phyloP scores from a whole-genome alignment of 2,329 filamentous ascomycete genomes.

The Fusarium subglutinans region DNA sequence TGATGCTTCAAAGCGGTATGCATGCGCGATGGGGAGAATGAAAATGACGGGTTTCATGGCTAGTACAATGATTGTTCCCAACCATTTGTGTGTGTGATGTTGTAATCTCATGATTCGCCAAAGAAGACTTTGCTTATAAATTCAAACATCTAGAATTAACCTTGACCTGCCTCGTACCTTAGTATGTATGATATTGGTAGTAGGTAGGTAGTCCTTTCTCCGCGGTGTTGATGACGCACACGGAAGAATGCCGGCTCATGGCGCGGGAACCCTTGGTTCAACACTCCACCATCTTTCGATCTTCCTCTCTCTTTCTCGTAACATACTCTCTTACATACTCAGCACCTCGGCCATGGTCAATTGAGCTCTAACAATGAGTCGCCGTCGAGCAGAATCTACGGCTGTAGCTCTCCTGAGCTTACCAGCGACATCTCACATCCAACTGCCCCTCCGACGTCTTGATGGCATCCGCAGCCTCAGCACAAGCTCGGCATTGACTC shows the following conservation, averaged over 20 bases:
- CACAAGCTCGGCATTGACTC: slow-evolving; percentile 16
- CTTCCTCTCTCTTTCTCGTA: slow-evolving; percentile 11
- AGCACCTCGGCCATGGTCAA: slow-evolving; percentile 41
- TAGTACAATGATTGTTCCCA: slow-evolving; percentile 13
- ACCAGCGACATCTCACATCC: slow-evolving; percentile 17
- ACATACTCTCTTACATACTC: not conserved
- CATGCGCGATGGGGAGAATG: slow-evolving; percentile 34
- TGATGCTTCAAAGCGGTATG: slow-evolving; percentile 33
- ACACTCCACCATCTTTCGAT: slow-evolving; percentile 33
- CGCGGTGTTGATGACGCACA: slow-evolving; percentile 22
- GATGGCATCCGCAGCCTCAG: slow-evolving; percentile 29
- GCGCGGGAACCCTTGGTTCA: not conserved
- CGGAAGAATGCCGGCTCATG: slow-evolving; percentile 36
- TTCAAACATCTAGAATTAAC: not conserved
- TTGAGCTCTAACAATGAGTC: slow-evolving; percentile 44
- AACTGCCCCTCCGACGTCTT: slow-evolving; percentile 19
- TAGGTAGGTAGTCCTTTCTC: not conserved
- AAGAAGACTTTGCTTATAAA: not conserved
- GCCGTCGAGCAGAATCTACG: slow-evolving; percentile 40
- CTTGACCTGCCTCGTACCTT: not conserved
- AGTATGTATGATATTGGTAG: not conserved
- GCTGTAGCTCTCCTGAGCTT: slow-evolving; percentile 42
- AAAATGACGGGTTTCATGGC: slow-evolving; percentile 31
- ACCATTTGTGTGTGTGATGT: not conserved
- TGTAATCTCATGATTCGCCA: not conserved